Evolutionary conservation across 495 filamentous ascomycete species (phyloP), one percentile per base, ranked within the genome.

Genomic region (Chlorociboria aeruginascens): DNA sequence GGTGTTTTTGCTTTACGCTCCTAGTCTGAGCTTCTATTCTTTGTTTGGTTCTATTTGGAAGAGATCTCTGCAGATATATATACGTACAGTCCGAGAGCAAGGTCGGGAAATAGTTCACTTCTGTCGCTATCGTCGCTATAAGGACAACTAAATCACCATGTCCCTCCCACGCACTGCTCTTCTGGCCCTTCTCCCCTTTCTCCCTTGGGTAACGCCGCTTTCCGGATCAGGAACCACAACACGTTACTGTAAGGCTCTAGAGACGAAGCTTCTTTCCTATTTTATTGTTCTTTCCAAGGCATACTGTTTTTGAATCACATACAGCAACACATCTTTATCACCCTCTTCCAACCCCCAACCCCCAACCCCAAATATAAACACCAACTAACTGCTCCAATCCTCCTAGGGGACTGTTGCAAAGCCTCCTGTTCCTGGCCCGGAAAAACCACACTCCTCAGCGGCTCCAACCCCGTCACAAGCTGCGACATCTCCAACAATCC

Each of bases 401-500:
- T 35, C 32, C 32, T n/a, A n/a, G n/a, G n/a, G 36, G 36, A 49
- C 16, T 48, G 46, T 17, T 49, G 46, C 34, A 49, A 50, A 30
- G 70, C 78, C 43, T 74, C 69, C 41, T 85, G 81, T 66, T 73
- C 69, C 13, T 85, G 78, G 79, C 60, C 67, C 28, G 64, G 62
- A 44, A 83, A 82, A 62, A 68, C 69, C 40, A 63, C 68, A 43
- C 61, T 71, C 34, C 56, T 63, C 36, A 48, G 51, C 13, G 49
- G 47, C 38, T 65, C 64, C 17, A 53, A 57, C 28, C 70, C 69
- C 3, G 70, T 81, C 43, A 61, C 59, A 12, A 77, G 71, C 43
- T 85, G 80, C 64, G 68, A 75, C 63, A 70, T 66, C 58, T 59
- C 63, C 44, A 74, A 82, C 70, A 62, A 68, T 20, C 71, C 72